Conservation (phyloP, 208 protist genomes). For the Trypanosoma lewisi region DNA sequence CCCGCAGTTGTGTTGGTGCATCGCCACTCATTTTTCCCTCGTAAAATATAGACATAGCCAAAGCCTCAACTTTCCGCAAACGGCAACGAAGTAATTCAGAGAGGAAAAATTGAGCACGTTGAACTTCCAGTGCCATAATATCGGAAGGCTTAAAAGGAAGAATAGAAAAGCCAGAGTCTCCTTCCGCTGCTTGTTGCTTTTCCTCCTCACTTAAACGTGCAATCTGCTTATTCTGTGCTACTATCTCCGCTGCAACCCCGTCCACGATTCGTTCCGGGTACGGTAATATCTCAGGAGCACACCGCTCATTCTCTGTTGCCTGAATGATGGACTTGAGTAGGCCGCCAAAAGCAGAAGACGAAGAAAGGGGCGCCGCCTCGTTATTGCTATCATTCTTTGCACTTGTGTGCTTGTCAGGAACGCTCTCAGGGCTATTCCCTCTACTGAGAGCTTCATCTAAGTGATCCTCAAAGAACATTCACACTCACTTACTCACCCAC, state of each 20-base stretch:
- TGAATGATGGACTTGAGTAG: conserved; percentile 57
- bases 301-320: conserved; percentile 75
- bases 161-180: conserved; percentile 36
- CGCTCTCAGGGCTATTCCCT: conserved; percentile 19
- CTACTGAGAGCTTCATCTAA: conserved; percentile 45
- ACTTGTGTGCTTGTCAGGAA: neutral
- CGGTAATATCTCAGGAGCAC: conserved; percentile 74
- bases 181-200: conserved; percentile 30
- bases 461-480: conserved; percentile 79
- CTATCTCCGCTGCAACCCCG: conserved; percentile 44
- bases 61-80: conserved; percentile 76
- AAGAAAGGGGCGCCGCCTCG: conserved; percentile 23
- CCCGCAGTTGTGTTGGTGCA: conserved; percentile 26
- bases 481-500: neutral
- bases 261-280: conserved; percentile 64
- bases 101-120: conserved; percentile 82
- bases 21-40: conserved; percentile 32
- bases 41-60: conserved; percentile 65
- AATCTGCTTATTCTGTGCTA: conserved; percentile 38
- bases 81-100: conserved; percentile 79
- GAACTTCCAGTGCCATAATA: conserved; percentile 71
- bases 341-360: conserved; percentile 8
- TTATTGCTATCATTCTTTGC: conserved; percentile 7
- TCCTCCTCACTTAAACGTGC: conserved; percentile 41
- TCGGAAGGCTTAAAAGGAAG: conserved; percentile 80